Percentiles rank a stretch among this genome's conserved stretches.
Conservation (phyloP, 257 asterid genomes). For the Solanum sitiens region DNA sequence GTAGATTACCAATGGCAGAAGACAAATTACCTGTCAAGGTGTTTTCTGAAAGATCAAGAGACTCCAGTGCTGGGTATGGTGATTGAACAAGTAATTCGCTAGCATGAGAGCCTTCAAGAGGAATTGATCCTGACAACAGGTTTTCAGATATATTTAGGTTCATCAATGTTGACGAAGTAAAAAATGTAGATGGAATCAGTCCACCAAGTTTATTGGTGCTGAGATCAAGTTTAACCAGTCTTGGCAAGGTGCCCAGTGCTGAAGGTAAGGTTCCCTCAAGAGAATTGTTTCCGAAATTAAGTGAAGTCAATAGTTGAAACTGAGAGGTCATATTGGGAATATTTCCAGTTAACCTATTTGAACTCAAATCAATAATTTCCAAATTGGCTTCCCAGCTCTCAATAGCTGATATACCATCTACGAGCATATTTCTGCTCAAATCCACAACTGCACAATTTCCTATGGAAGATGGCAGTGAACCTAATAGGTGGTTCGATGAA, state of each 20-base stretch:
- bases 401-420: constrained; percentile 41
- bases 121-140: constrained; percentile 58
- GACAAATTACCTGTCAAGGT: constrained; percentile 53
- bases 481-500: constrained; percentile 65
- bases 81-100: constrained; percentile 52
- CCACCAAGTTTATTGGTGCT: constrained; percentile 71
- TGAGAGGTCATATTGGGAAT: constrained; percentile 45
- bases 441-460: constrained; percentile 61
- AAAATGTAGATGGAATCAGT: constrained; percentile 45
- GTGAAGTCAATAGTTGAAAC: constrained; percentile 36
- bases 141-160: constrained; percentile 68
- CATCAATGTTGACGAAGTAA: constrained; percentile 43
- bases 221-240: constrained; percentile 46
- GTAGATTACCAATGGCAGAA: constrained; percentile 56
- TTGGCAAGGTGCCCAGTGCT: constrained; percentile 31
- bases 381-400: constrained; percentile 45
- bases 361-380: constrained; percentile 68
- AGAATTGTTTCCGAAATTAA: constrained; percentile 59
- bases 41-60: constrained; percentile 73
- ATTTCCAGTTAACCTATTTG: constrained; percentile 61
- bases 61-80: constrained; percentile 55
- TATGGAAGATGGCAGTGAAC: constrained; percentile 49
- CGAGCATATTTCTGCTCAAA: constrained; percentile 55
- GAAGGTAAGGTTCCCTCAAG: constrained; percentile 47
- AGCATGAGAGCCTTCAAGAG: constrained; percentile 46